Conservation (phyloP, 2,329 filamentous ascomycete genomes). For the Colletotrichum lini region DNA sequence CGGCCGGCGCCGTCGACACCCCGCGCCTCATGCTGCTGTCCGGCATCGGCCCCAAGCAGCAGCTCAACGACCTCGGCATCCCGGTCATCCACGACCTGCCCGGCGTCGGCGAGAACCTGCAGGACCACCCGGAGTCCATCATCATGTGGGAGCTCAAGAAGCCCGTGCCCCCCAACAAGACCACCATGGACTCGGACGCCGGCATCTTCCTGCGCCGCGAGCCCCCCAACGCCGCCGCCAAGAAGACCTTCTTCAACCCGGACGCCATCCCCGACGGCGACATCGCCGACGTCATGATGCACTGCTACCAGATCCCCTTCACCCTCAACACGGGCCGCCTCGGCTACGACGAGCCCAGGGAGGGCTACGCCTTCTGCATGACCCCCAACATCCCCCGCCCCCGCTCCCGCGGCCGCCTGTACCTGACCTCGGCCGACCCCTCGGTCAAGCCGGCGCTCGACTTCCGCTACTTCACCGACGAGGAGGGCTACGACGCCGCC, state of each 20-base stretch:
- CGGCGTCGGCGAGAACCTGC: conserved; percentile 73
- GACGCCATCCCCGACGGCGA: conserved; percentile 74
- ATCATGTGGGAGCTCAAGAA: conserved; percentile 84
- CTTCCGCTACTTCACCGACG: conserved; percentile 91
- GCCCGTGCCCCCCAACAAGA: conserved; percentile 81
- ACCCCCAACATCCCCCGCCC: conserved; percentile 91
- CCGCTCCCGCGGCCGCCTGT: conserved; percentile 82
- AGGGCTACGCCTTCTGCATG: conserved; percentile 92
- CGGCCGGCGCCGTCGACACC: conserved; percentile 85
- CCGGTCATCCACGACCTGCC: conserved; percentile 70
- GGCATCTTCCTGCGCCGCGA: conserved; percentile 90
- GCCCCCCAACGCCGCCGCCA: conserved; percentile 75
- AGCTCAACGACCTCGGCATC: conserved; percentile 68
- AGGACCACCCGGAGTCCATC: conserved; percentile 71
- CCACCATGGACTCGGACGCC: conserved; percentile 92
- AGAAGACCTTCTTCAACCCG: conserved; percentile 63
- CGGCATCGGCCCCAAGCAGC: conserved; percentile 68
- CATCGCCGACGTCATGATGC: conserved; percentile 93
- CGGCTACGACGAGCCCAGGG: conserved; percentile 74
- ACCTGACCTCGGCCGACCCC: conserved; percentile 82
- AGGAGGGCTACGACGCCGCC: conserved; percentile 86
- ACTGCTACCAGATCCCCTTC: conserved; percentile 97
- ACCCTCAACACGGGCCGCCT: conserved; percentile 87
- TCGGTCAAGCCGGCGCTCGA: conserved; percentile 85
- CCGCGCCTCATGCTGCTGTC: conserved; percentile 76